Evolutionary conservation across 306 rosid species (phyloP), one percentile per base, ranked within the genome.

Genomic region (Sphenostylis stenocarpa): DNA sequence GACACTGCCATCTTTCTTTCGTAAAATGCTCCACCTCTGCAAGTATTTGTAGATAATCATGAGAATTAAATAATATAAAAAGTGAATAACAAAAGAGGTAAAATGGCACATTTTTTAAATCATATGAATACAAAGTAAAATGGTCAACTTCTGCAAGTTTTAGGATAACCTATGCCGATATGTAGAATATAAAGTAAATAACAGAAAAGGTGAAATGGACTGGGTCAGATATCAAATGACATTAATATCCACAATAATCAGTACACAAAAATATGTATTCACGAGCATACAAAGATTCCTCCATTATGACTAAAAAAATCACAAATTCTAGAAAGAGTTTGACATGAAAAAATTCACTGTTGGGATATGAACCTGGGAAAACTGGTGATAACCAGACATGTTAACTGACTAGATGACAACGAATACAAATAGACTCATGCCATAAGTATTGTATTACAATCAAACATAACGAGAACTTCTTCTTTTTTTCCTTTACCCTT

Each of bases 11-110:
- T 76, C 85, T 49, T 84, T 82, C 87, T 84, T 92, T 55, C 89
- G 84, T 84, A 92, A 87, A 81, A 80, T 78, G 77, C 85, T 86
- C 98, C 97, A 96, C 84, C 98, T 87, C 99, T 96, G 88, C 76
- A 75, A 70, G 75, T 45, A 78, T 67, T 75, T 75, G 60, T 58
- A 16, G 61, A 82, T 57, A 68, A 81, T 51, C 88, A 82, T 64
- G 70, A 74, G 67, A 77, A 80, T 9, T 78, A 61, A 58, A 81
- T 74, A 75, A 58, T 63, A 47, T 33, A 76, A 44, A 67, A 77
- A 67, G 68, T 13, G 56, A 53, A 73, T 71, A 71, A 53, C 34
- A 55, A 53, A 14, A 33, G 12, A 13, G 52, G 49, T 38, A 45
- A 79, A 43, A 31, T 33, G 57, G 43, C 36, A 64, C 3, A 16